A percentile compares a stretch with the other conserved stretches of the same genome.
phyloP scores from a whole-genome alignment of 306 rosid species.

The Lathyrus tuberosus region DNA sequence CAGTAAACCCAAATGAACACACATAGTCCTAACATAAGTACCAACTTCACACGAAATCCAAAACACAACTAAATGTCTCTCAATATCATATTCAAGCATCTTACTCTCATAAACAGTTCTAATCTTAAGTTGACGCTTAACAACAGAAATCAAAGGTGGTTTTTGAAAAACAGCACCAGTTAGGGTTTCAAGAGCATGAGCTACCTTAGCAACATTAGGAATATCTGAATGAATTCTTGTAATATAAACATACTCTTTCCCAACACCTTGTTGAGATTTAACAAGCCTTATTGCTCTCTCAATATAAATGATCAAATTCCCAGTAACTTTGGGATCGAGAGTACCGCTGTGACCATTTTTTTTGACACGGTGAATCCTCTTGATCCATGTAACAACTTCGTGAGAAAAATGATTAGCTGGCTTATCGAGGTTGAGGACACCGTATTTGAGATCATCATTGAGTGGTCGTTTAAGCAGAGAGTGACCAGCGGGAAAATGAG shows the following conservation, averaged over 20 bases:
- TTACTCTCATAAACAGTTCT: too few relatives aligned
- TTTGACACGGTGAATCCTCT: background rate
- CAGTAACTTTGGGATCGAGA: constrained; percentile 9
- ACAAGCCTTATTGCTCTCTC: background rate
- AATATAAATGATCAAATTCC: constrained; percentile 8
- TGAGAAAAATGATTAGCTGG: constrained; percentile 14
- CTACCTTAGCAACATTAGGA: too few relatives aligned
- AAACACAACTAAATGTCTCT: too few relatives aligned
- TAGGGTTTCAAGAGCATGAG: too few relatives aligned
- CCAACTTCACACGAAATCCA: too few relatives aligned
- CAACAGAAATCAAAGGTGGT: too few relatives aligned
- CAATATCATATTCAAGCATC: too few relatives aligned
- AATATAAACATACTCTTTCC: constrained; percentile 3
- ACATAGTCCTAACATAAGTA: too few relatives aligned
- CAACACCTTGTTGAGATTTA: constrained; percentile 2
- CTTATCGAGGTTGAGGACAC: background rate
- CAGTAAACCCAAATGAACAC: too few relatives aligned
- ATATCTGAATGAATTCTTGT: background rate
- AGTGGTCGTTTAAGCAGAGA: background rate
- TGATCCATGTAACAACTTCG: constrained; percentile 10
- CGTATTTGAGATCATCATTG: background rate
- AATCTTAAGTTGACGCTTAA: too few relatives aligned
- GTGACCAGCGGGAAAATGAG: background rate
- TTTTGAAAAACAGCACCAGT: too few relatives aligned
- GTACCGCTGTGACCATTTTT: constrained; percentile 3